Evolutionary conservation across 768 basidiomycete genomes (phyloP).

Genomic region (Hydnomerulius pinastri): DNA sequence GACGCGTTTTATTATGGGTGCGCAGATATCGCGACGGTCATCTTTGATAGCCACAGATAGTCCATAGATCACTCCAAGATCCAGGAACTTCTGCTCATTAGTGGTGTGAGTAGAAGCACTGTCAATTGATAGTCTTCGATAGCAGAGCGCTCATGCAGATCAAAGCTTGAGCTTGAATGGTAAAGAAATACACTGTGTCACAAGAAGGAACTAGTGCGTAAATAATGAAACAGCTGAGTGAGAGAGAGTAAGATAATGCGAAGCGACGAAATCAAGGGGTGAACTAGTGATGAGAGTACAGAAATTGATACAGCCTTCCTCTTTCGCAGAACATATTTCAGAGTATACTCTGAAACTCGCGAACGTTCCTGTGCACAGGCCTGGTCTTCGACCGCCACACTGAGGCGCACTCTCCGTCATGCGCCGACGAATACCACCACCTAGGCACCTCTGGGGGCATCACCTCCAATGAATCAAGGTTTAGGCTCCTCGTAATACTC

Average conservation of each 20-base stretch:
- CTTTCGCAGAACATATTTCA: constrained; percentile 19
- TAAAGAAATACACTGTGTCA: constrained; percentile 27
- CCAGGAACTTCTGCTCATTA: constrained; percentile 9
- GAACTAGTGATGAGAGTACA: constrained; percentile 22
- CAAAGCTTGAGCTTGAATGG: constrained; percentile 19
- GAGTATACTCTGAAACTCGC: constrained; percentile 16
- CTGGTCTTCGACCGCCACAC: constrained; percentile 1
- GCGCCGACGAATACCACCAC: constrained; percentile 12
- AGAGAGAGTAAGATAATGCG: constrained; percentile 22
- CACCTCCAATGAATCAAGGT: constrained; percentile 2
- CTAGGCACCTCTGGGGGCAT: neutral
- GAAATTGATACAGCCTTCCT: constrained; percentile 21
- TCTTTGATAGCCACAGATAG: neutral
- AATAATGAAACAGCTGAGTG: constrained; percentile 19
- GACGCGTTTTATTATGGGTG: neutral
- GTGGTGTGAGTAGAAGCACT: neutral
- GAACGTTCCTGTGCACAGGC: constrained; percentile 12
- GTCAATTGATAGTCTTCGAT: constrained; percentile 11
- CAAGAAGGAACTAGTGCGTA: constrained; percentile 25
- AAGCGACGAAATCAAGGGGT: constrained; percentile 12
- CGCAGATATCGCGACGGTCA: neutral
- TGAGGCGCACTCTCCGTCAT: constrained; percentile 9
- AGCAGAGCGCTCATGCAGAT: constrained; percentile 6
- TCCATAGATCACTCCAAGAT: constrained; percentile 4
- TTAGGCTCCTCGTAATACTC: constrained; percentile 25